Base-by-base conservation (phyloP, 148 eudicot genomes). In the Limonium bicolor region DNA sequence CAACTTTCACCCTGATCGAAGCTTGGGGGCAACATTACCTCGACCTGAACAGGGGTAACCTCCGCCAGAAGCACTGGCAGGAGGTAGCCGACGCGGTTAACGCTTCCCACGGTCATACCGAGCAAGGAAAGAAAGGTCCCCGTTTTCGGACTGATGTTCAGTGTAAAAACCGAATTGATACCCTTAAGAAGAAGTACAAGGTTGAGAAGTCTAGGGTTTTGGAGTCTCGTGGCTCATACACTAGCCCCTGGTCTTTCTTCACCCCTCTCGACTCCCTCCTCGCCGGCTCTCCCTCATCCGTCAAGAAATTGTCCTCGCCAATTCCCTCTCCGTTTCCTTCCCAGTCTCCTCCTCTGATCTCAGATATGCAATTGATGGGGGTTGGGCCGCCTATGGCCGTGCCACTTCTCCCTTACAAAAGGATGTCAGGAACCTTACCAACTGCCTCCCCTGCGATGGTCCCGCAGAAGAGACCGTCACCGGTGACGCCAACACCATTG, bases 161-260 rank as follows among this genome's bases (percentile, higher is more conserved):
- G 64, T 77, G 93, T 21, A 82, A 82, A 79, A 82, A 82, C 35
- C 82, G 93, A 9, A 77, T 82, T 51, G 93, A 82, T 41, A 82
- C 93, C 5, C 46, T 82, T 26, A 82, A 82, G 86, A 82, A 82
- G 62, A 82, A 82, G 70, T 82, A 74, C 27, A 82, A 82, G 74
- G 41, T 51, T n/a, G 93, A 80, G 64, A 83, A 71, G 33, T 65
- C 71, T 59, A 83, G 62, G 71, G 74, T 73, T 73, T 46, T 63
- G 25, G 86, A 71, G 0, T 60, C 73, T 0, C 39, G 54, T 26
- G 86, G 77, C 2, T 7, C 4, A 0, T 48, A 52, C 19, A 29
- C 51, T 15, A 68, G 74, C 33, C 51, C 73, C 3, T 82, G 93
- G 93, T 71, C 76, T 1, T 82, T 82, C 24, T 82, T 51, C 17